Evolutionary conservation across 257 asterid species (phyloP), one percentile per base, ranked within the genome.

Genomic region (Capsicum rhomboideum): DNA sequence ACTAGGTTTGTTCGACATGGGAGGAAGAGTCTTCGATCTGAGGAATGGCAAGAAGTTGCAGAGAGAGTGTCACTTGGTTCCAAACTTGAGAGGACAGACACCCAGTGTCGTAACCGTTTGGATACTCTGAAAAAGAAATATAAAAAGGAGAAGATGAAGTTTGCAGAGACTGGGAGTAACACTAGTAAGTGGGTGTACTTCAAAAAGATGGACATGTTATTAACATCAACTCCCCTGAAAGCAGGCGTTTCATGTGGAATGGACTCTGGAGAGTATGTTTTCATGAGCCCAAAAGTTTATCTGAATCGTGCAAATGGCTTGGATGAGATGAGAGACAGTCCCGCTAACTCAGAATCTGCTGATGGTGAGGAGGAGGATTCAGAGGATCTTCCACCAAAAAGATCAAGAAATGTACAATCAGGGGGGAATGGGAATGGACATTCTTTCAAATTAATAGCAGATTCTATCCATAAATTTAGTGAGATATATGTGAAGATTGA

Each of bases 41-140:
- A 94, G 81, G 98, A 96, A 85, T 96, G 98, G 98, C 98, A 93
- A 86, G 98, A 92, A 86, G 98, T 96, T 29, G 93, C 98, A 0
- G 97, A 92, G 46, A 92, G 88, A 86, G 99, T 96, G 11, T 91
- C 94, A 0, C 94, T 85, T 55, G 93, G 89, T 18, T 94, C 98
- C 0, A 92, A 86, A 59, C 87, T 93, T 10, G 97, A 92, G 72
- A 87, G 99, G 54, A 93, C 98, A 0, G 98, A 94, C 80, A 91
- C 98, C 23, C 99, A 96, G 74, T 96, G 99, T 84, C 85, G 98
- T 20, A 96, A 93, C 80, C 98, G 98, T 71, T 85, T 96, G 86
- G 99, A 94, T 64, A 96, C 99, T 0, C 52, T 96, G 90, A 96
- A 96, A 88, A 96, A 96, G 82, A 96, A 96, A 52, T 96, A 96